These are phyloP conservation scores for Metschnikowia sp. DNA, from an alignment of 805 yeast species.

Conservation along the genomic window DNA sequence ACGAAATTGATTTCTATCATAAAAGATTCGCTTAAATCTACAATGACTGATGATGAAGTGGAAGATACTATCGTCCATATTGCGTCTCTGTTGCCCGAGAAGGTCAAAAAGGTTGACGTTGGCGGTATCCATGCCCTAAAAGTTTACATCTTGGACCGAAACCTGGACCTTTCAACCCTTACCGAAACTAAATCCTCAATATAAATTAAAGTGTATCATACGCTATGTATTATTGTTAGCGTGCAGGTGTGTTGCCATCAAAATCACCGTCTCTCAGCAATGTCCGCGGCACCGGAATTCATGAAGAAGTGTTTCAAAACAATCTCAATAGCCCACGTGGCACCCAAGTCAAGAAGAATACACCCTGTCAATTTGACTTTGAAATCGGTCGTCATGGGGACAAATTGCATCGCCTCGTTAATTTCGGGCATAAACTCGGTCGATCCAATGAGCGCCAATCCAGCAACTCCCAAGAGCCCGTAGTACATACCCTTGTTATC, in stretches of 20 bases:
- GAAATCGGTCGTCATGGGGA: constrained; percentile 74
- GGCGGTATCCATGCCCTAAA: constrained; percentile 26
- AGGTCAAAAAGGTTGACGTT: constrained; percentile 22
- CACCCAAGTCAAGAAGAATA: constrained; percentile 71
- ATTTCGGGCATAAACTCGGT: constrained; percentile 94
- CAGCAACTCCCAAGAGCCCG: constrained; percentile 88
- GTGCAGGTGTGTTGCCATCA: not conserved
- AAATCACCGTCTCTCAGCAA: constrained; percentile 44
- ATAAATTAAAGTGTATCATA: not conserved
- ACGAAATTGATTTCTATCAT: constrained; percentile 26
- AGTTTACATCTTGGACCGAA: constrained; percentile 25
- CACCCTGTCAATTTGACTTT: constrained; percentile 72
- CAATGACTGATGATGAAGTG: constrained; percentile 29
- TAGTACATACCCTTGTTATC: constrained; percentile 97
- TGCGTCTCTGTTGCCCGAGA: constrained; percentile 16
- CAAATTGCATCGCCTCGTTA: constrained; percentile 88
- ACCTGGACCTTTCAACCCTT: constrained; percentile 23
- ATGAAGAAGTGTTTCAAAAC: constrained; percentile 80
- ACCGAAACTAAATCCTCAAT: not conserved
- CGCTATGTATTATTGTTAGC: not conserved
- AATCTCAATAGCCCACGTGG: constrained; percentile 74
- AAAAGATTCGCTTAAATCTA: constrained; percentile 31
- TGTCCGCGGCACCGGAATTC: constrained; percentile 91
- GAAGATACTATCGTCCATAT: constrained; percentile 25
- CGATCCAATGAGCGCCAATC: constrained; percentile 82